phyloP scores from a whole-genome alignment of 208 protist genomes.

The Leishmania braziliensis region DNA sequence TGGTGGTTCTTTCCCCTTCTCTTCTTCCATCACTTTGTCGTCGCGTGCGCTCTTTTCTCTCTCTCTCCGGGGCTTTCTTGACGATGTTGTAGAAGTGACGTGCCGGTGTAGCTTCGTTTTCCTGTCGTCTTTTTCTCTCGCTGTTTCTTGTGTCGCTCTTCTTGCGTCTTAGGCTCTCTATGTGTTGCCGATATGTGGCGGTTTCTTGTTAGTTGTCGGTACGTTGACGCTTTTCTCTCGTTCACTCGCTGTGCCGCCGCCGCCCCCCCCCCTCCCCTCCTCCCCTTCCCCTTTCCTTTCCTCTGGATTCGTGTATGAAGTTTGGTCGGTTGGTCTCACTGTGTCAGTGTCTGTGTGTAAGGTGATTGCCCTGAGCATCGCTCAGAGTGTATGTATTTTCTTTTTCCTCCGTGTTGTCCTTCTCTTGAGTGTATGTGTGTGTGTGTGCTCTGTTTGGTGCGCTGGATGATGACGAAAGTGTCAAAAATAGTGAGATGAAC shows the following conservation, averaged over 20 bases:
- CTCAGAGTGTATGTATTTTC: background rate
- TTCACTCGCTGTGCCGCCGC: too few relatives aligned
- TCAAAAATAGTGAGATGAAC: background rate
- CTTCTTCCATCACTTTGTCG: background rate
- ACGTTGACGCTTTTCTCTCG: background rate
- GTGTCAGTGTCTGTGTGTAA: background rate
- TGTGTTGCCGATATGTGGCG: background rate
- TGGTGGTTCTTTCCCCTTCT: background rate
- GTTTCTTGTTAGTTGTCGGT: background rate
- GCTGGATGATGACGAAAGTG: background rate
- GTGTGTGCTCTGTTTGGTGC: background rate
- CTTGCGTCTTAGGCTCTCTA: background rate
- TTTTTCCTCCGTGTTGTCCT: background rate
- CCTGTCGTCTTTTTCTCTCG: background rate
- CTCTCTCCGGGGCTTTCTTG: background rate
- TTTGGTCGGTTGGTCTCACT: background rate
- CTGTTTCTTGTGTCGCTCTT: background rate
- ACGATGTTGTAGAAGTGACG: background rate
- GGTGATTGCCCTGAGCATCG: background rate
- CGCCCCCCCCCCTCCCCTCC: background rate
- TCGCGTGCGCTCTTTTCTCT: too few relatives aligned
- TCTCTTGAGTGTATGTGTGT: background rate
- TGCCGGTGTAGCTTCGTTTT: background rate
- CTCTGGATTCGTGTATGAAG: background rate
- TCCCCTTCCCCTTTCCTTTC: background rate